These are phyloP conservation scores for Trichophyton verrucosum DNA, from an alignment of 2,329 filamentous ascomycete genomes.

Conservation along the genomic window DNA sequence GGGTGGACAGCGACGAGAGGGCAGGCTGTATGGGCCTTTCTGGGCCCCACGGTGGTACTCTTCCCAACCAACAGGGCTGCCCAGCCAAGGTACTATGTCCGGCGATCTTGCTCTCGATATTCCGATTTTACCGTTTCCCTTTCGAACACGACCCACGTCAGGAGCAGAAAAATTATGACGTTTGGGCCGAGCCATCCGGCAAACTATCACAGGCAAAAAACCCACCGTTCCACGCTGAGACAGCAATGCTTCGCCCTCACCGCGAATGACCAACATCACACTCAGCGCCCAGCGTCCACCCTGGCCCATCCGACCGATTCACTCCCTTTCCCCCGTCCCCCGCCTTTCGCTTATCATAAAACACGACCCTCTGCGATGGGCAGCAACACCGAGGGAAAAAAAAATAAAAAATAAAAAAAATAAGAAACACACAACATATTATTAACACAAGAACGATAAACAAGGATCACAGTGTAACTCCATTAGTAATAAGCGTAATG, in stretches of 20 bases:
- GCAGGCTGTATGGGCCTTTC: background rate
- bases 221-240: background rate
- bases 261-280: background rate
- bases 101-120: conserved; percentile 3
- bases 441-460: background rate
- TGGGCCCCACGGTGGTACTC: background rate
- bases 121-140: background rate
- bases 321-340: background rate
- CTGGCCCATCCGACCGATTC: background rate
- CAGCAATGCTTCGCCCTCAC: background rate
- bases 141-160: background rate
- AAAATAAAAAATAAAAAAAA: background rate
- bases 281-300: background rate
- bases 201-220: background rate
- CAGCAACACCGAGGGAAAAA: background rate
- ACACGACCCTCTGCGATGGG: background rate
- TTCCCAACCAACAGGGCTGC: background rate
- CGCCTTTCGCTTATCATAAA: background rate
- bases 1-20: background rate
- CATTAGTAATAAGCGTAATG: conserved; percentile 11
- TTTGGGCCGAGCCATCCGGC: background rate
- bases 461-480: background rate
- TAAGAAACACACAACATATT: too few species aligned
- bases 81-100: background rate
- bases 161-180: background rate